Conservation (phyloP, 169 alveolate genomes). For the Plasmodium inui region DNA sequence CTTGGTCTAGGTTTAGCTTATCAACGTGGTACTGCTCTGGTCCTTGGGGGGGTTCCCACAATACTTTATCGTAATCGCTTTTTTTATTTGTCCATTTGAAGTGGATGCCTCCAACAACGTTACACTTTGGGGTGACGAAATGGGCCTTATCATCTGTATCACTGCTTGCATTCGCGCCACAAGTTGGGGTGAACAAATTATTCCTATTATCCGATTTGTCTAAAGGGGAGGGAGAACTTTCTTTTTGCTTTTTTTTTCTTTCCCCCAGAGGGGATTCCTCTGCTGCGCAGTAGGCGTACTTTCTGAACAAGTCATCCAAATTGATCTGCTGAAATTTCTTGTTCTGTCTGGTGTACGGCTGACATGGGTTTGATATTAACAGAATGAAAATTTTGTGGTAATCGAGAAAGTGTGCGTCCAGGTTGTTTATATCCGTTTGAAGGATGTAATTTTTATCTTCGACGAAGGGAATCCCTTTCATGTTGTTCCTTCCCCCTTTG, state of each 20-base stretch:
- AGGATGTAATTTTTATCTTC: slow-evolving; percentile 23
- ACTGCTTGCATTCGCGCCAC: not conserved
- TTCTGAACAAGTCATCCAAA: not conserved
- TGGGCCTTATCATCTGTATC: not conserved
- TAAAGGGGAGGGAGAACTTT: not conserved
- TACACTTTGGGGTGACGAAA: not conserved
- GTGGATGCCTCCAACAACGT: not conserved
- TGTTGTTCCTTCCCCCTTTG: not conserved
- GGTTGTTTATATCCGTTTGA: slow-evolving; percentile 73
- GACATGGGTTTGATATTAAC: slow-evolving; percentile 68
- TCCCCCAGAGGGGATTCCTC: not conserved
- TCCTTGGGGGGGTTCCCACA: not conserved
- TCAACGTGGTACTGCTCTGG: not conserved
- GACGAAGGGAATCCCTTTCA: not conserved
- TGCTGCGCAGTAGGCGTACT: not conserved
- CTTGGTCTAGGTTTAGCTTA: slow-evolving; percentile 5
- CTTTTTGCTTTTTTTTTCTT: not conserved
- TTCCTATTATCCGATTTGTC: not conserved
- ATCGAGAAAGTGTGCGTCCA: slow-evolving; percentile 29
- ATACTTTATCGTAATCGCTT: not conserved
- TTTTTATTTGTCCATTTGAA: not conserved
- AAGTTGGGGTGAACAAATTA: not conserved
- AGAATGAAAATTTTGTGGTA: slow-evolving; percentile 17
- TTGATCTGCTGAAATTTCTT: slow-evolving; percentile 29
- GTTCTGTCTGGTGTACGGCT: slow-evolving; percentile 72